A percentile compares a stretch with the other conserved stretches of the same genome.
phyloP scores from a whole-genome alignment of 2,329 filamentous ascomycete genomes.

The Monosporascus sp. region DNA sequence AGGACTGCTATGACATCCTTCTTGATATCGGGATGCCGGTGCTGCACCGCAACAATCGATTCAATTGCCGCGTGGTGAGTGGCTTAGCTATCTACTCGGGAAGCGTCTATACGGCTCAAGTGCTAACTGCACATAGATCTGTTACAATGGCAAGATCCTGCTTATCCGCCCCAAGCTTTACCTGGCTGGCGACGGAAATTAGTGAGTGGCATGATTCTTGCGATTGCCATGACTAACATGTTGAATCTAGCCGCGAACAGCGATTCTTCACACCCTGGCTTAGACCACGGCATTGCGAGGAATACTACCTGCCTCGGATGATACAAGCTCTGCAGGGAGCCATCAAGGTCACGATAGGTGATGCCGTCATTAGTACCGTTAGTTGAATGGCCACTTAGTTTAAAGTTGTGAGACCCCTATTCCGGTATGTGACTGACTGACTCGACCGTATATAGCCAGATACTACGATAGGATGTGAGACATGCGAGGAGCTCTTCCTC shows the following conservation, averaged over 20 bases:
- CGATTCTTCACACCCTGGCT: constrained; percentile 62
- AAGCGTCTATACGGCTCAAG: too few species aligned
- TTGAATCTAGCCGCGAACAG: constrained; percentile 58
- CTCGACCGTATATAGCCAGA: constrained; percentile 34
- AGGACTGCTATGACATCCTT: constrained; percentile 59
- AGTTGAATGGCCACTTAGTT: background rate
- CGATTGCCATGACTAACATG: background rate
- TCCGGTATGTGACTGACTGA: background rate
- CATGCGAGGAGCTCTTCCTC: constrained; percentile 65
- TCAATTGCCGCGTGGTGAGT: constrained; percentile 54
- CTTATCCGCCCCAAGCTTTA: constrained; percentile 68
- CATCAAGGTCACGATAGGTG: constrained; percentile 57
- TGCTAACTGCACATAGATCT: constrained; percentile 30
- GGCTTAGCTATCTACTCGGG: background rate
- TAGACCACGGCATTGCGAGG: constrained; percentile 51
- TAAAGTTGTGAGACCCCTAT: too few species aligned
- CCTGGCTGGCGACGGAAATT: constrained; percentile 65
- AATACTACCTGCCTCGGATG: constrained; percentile 58
- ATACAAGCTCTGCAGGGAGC: constrained; percentile 47
- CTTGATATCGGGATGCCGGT: constrained; percentile 61
- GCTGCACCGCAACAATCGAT: constrained; percentile 55
- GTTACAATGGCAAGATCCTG: constrained; percentile 61
- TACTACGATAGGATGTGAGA: constrained; percentile 50
- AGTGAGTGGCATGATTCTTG: constrained; percentile 41
- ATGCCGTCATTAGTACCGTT: constrained; percentile 49